Evolutionary conservation across 2,329 filamentous ascomycete genomes (phyloP).

Genomic region (Stylonectria norvegica): DNA sequence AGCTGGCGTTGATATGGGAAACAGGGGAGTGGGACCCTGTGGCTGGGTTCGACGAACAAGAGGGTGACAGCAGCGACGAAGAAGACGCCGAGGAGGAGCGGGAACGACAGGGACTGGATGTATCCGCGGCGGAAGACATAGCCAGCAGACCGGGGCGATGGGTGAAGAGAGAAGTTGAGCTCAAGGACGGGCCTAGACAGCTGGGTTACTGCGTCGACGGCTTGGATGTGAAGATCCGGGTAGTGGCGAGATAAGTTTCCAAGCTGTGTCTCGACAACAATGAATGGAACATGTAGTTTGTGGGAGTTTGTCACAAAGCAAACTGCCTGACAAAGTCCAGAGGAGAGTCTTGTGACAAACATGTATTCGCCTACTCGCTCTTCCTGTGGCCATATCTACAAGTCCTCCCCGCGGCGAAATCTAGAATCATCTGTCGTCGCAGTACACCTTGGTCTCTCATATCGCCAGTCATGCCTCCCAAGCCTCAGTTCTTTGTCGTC

Average conservation of each 20-base stretch:
- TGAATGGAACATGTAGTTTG: no score
- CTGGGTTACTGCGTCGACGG: slow-evolving; percentile 82
- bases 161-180: slow-evolving; percentile 74
- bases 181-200: slow-evolving; percentile 74
- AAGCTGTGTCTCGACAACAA: no score
- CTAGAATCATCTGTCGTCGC: no score
- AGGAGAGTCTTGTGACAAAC: no score
- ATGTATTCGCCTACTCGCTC: no score
- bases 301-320: no score
- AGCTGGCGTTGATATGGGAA: slow-evolving; percentile 73
- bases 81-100: slow-evolving; percentile 42
- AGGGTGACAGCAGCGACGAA: slow-evolving; percentile 52
- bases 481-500: slow-evolving; percentile 40
- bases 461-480: slow-evolving; percentile 15
- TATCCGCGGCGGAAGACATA: slow-evolving; percentile 24
- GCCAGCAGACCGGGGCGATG: slow-evolving; percentile 52
- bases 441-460: no score
- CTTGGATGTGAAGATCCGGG: slow-evolving; percentile 63
- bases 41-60: slow-evolving; percentile 57
- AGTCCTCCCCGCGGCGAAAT: no score
- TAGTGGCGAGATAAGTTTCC: slow-evolving; percentile 54
- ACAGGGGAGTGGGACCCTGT: slow-evolving; percentile 88
- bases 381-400: no score
- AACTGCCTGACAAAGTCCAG: no score
- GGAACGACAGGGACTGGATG: slow-evolving; percentile 15